phyloP scores from a whole-genome alignment of 73 alveolate species.

The Paramecium pentaurelia region DNA sequence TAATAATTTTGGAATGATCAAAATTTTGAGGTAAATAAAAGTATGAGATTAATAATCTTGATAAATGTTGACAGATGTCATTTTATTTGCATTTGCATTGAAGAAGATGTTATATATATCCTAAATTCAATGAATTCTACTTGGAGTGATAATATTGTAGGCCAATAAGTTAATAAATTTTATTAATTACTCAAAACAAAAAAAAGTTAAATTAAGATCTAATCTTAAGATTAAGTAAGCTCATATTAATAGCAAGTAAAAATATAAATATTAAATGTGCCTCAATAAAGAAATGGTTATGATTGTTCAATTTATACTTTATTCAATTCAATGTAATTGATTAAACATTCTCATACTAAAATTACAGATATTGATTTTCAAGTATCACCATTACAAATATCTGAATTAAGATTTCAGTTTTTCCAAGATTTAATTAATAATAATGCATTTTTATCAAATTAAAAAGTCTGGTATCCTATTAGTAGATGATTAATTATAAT shows the following conservation, averaged over 20 bases:
- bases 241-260: background rate
- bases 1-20: background rate
- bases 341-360: background rate
- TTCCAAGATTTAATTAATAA: background rate
- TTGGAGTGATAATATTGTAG: background rate
- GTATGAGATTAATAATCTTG: background rate
- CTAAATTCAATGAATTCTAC: background rate
- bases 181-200: background rate
- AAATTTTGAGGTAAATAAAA: background rate
- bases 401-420: background rate
- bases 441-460: background rate
- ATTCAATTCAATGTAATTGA: background rate
- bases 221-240: background rate
- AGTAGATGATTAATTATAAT: background rate
- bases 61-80: background rate
- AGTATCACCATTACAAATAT: background rate
- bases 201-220: background rate
- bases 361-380: background rate
- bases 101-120: background rate
- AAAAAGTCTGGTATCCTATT: background rate
- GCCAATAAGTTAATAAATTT: background rate
- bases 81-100: background rate
- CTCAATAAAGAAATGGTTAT: conserved; percentile 7
- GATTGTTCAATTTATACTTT: background rate
- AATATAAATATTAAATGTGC: background rate